phyloP scores from a whole-genome alignment of 2,329 filamentous ascomycete species.

The Blastomyces percursus region DNA sequence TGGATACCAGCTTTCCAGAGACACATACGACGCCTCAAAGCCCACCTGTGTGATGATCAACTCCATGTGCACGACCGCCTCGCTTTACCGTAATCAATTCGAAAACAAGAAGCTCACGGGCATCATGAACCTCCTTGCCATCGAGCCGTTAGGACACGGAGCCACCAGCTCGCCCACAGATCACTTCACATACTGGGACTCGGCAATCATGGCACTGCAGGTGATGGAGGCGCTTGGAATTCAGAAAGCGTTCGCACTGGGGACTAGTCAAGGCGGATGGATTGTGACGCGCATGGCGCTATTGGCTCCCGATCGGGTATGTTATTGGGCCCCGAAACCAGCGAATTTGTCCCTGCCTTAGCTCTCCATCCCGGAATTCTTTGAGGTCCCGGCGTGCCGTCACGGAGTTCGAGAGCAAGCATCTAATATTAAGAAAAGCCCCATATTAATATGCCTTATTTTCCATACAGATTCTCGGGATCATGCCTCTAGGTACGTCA shows the following conservation, averaged over 20 bases:
- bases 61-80: slow-evolving; percentile 40
- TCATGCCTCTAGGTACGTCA: slow-evolving; percentile 43
- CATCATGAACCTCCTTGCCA: slow-evolving; percentile 41
- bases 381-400: not conserved
- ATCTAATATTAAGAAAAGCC: not conserved
- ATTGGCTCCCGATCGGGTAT: slow-evolving; percentile 39
- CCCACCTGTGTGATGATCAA: slow-evolving; percentile 44
- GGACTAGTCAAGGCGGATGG: slow-evolving; percentile 46
- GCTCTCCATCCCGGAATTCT: too few relatives aligned
- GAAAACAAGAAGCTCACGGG: slow-evolving; percentile 26
- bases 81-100: slow-evolving; percentile 36
- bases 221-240: slow-evolving; percentile 42
- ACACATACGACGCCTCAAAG: slow-evolving; percentile 39
- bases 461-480: slow-evolving; percentile 35
- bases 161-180: slow-evolving; percentile 35
- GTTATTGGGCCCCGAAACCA: slow-evolving; percentile 2
- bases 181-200: slow-evolving; percentile 47
- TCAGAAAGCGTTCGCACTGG: slow-evolving; percentile 37
- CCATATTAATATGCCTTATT: not conserved
- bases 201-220: slow-evolving; percentile 43
- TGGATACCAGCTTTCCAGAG: slow-evolving; percentile 37
- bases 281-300: slow-evolving; percentile 43
- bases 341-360: not conserved
- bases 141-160: slow-evolving; percentile 45
- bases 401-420: not conserved